phyloP scores from a whole-genome alignment of 257 asterid genomes.

The Echium plantagineum region DNA sequence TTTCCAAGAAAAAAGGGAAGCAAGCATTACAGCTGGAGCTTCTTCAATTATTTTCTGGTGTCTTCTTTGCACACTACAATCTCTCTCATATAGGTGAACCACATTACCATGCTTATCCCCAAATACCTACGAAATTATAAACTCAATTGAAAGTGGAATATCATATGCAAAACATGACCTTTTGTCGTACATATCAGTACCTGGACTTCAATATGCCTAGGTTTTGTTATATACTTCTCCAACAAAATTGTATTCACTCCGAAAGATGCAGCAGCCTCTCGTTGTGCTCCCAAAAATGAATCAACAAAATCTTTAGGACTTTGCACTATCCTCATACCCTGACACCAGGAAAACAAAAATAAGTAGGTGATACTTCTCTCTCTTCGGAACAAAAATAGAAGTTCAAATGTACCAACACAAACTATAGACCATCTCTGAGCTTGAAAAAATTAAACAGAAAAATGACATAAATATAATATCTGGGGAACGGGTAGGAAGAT shows the following conservation, averaged over 20 bases:
- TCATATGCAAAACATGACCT: neutral
- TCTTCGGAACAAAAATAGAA: neutral
- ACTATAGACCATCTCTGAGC: neutral
- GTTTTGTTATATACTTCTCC: conserved; percentile 92
- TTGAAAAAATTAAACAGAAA: neutral
- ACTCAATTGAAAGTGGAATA: neutral
- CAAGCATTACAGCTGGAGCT: conserved; percentile 88
- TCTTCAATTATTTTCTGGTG: conserved; percentile 99
- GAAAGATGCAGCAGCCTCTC: conserved; percentile 99
- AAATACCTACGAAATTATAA: conserved; percentile 38
- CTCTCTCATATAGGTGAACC: conserved; percentile 91
- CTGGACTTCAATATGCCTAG: conserved; percentile 99
- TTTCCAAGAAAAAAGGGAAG: conserved; percentile 1
- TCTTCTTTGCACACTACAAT: conserved; percentile 97
- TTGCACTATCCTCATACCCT: conserved; percentile 98
- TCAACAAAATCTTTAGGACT: conserved; percentile 69
- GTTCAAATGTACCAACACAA: neutral
- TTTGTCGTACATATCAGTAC: conserved; percentile 21
- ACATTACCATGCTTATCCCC: conserved; percentile 87
- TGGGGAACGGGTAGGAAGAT: neutral
- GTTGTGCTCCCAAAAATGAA: conserved; percentile 88
- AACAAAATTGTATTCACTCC: conserved; percentile 78
- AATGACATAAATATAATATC: neutral
- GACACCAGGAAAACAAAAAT: conserved; percentile 16
- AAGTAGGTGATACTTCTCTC: conserved; percentile 1